Evolutionary conservation across 148 eudicot genomes (phyloP).

Genomic region (Rheum nobile): DNA sequence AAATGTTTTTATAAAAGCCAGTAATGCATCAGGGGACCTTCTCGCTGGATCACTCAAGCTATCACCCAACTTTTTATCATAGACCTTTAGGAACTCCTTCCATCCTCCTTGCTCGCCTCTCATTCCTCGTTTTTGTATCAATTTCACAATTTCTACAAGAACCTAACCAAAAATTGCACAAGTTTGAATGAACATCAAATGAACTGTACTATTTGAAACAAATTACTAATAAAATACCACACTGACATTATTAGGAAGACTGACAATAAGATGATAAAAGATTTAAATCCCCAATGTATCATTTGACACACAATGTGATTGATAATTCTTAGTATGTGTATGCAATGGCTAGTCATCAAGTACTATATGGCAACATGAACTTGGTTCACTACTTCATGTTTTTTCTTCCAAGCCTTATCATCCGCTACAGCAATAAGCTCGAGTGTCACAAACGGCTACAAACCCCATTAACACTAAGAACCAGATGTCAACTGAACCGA

Average conservation of each 20-base stretch:
- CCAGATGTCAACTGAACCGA: too few relatives aligned
- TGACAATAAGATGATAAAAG: neutral
- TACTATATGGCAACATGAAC: neutral
- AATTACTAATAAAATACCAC: neutral
- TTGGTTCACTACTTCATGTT: neutral
- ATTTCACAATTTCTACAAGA: slow-evolving; percentile 62
- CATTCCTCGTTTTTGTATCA: slow-evolving; percentile 64
- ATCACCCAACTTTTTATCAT: slow-evolving; percentile 61
- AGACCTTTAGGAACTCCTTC: slow-evolving; percentile 61
- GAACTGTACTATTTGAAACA: neutral
- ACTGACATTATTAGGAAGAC: neutral
- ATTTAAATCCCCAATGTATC: neutral
- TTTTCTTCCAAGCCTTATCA: neutral
- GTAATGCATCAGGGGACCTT: slow-evolving; percentile 37
- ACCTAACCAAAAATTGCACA: slow-evolving; percentile 22
- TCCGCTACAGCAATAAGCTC: too few relatives aligned
- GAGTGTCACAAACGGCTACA: too few relatives aligned
- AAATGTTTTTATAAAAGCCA: slow-evolving; percentile 62
- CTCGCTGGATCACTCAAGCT: slow-evolving; percentile 73
- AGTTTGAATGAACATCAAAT: neutral
- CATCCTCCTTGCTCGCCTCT: slow-evolving; percentile 67
- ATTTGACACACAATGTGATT: neutral
- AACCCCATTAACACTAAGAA: too few relatives aligned
- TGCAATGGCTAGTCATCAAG: neutral
- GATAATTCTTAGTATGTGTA: neutral